These are phyloP conservation scores for Xylaria nigripes DNA, from an alignment of 495 filamentous ascomycete species.

Conservation along the genomic window DNA sequence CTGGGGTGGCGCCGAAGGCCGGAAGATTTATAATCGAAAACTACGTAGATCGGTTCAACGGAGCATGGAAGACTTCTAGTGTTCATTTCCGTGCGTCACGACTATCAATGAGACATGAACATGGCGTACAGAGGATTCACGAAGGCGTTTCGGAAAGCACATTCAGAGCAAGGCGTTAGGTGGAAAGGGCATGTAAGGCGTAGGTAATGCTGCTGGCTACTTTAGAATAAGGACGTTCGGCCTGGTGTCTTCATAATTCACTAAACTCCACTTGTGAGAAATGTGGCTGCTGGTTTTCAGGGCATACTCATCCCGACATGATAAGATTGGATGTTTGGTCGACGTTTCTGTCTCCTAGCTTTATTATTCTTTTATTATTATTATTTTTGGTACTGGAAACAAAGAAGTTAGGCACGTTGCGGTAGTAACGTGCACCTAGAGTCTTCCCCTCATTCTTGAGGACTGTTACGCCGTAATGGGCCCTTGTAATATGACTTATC, in stretches of 20 bases:
- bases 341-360: background rate
- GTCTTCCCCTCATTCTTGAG: too few species aligned
- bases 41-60: conserved; percentile 55
- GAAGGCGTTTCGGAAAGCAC: conserved; percentile 1
- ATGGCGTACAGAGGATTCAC: background rate
- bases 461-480: too few species aligned
- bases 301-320: background rate
- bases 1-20: conserved; percentile 74
- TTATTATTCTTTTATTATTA: too few species aligned
- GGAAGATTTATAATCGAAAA: conserved; percentile 74
- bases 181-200: background rate
- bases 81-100: background rate
- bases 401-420: too few species aligned
- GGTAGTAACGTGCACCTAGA: too few species aligned
- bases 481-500: too few species aligned
- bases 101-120: background rate
- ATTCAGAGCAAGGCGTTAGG: conserved; percentile 6
- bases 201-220: background rate
- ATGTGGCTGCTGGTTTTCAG: background rate
- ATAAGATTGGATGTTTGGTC: background rate
- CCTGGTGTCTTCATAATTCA: background rate
- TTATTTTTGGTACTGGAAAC: background rate
- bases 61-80: conserved; percentile 43
- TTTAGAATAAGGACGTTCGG: background rate
- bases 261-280: background rate